A percentile compares a stretch with the other conserved stretches of the same genome.
Conservation (phyloP, 805 yeast species). For the Kurtzmaniella fragi region DNA sequence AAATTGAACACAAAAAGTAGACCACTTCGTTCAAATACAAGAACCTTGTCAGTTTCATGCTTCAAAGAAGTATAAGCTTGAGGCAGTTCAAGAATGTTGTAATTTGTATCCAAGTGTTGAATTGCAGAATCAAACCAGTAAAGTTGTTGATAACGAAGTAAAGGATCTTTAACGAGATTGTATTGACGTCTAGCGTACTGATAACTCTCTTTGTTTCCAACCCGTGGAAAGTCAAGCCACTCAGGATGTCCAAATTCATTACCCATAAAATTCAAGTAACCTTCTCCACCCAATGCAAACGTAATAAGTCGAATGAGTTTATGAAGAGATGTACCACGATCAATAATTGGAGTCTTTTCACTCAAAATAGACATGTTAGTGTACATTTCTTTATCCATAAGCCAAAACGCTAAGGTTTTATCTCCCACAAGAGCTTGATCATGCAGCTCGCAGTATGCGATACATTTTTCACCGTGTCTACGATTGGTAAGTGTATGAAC, state of each 20-base stretch:
- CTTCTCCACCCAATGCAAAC: constrained; percentile 93
- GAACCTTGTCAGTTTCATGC: constrained; percentile 81
- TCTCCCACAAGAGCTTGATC: constrained; percentile 98
- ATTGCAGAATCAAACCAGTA: constrained; percentile 81
- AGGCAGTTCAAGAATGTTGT: constrained; percentile 64
- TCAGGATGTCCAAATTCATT: constrained; percentile 99
- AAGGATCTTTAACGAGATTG: constrained; percentile 74
- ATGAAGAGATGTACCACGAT: constrained; percentile 87
- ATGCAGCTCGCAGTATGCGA: constrained; percentile 90
- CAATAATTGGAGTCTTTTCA: constrained; percentile 70
- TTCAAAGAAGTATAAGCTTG: constrained; percentile 84
- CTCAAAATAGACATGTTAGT: constrained; percentile 83
- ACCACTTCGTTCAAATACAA: constrained; percentile 86
- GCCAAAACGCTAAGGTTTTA: constrained; percentile 94
- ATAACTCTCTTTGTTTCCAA: constrained; percentile 80
- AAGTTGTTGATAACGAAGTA: constrained; percentile 73
- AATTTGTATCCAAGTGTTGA: constrained; percentile 69
- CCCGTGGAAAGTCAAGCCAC: constrained; percentile 96
- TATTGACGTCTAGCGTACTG: constrained; percentile 95
- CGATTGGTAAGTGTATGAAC: constrained; percentile 82
- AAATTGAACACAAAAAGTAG: constrained; percentile 84
- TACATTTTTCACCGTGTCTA: constrained; percentile 82
- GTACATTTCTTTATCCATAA: constrained; percentile 98
- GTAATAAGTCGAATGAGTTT: constrained; percentile 86
- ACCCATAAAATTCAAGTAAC: constrained; percentile 93